Evolutionary conservation across 257 asterid genomes (phyloP).

Genomic region (Penstemon newberryi): DNA sequence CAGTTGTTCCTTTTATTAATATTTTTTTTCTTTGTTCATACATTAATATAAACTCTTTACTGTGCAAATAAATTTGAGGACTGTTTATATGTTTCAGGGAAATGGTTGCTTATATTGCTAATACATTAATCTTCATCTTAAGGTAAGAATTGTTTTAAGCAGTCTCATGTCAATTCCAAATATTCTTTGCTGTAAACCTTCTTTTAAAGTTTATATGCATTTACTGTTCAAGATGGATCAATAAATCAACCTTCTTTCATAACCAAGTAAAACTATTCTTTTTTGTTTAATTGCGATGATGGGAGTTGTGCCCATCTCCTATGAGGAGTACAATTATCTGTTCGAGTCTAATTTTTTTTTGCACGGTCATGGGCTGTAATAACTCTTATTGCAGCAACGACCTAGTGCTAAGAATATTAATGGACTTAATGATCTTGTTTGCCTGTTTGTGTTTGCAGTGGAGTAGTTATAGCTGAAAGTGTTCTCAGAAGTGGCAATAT

Average conservation of each 20-base stretch:
- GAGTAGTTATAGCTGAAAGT: slow-evolving; percentile 93
- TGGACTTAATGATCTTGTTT: slow-evolving; percentile 20
- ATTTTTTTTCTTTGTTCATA: slow-evolving; percentile 5
- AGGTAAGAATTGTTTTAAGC: slow-evolving; percentile 50
- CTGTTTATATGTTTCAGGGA: slow-evolving; percentile 72
- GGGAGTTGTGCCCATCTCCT: not conserved
- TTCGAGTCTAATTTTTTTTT: slow-evolving; percentile 9
- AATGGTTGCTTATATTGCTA: slow-evolving; percentile 94
- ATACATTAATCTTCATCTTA: slow-evolving; percentile 89
- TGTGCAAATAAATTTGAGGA: slow-evolving; percentile 19
- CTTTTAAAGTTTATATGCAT: not conserved
- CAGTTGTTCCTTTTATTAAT: slow-evolving; percentile 5
- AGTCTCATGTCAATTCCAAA: slow-evolving; percentile 1
- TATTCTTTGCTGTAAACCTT: not conserved
- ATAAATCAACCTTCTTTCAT: not conserved
- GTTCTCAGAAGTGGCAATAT: slow-evolving; percentile 53
- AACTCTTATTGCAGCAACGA: slow-evolving; percentile 10
- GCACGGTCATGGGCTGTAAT: slow-evolving; percentile 8
- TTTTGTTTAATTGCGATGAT: not conserved
- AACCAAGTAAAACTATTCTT: slow-evolving; percentile 1
- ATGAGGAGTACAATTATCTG: not conserved
- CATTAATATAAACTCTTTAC: slow-evolving; percentile 9
- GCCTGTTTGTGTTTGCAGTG: slow-evolving; percentile 59
- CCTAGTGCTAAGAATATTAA: not conserved
- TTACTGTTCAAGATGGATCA: slow-evolving; percentile 6